A percentile compares a stretch with the other conserved stretches of the same genome.
Conservation (phyloP, 1,139 yeast genomes). For the Lodderomyces jiufengensis region DNA sequence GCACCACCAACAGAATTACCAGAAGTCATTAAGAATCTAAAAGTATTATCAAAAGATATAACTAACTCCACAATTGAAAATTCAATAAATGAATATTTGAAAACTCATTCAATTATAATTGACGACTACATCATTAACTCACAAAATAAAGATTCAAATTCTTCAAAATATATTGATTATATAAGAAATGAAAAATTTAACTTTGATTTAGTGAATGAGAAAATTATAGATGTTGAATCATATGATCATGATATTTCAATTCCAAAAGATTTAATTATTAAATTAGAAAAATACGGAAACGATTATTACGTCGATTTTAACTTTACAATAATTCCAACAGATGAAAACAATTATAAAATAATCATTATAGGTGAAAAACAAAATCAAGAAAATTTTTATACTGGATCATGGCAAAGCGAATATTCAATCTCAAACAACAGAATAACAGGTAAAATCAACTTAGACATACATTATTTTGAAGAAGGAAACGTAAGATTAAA, state of each 20-base stretch:
- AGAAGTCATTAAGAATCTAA: constrained; percentile 27
- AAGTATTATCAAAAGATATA: constrained; percentile 3
- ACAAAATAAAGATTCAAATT: constrained; percentile 28
- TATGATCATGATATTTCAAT: constrained; percentile 22
- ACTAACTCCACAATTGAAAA: constrained; percentile 21
- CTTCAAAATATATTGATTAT: constrained; percentile 39
- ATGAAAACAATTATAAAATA: constrained; percentile 25
- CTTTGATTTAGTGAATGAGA: constrained; percentile 51
- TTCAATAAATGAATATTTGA: constrained; percentile 29
- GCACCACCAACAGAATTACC: constrained; percentile 44
- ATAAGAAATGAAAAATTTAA: constrained; percentile 49
- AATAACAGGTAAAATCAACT: constrained; percentile 51
- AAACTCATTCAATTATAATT: constrained; percentile 14
- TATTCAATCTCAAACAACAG: constrained; percentile 44
- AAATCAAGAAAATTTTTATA: constrained; percentile 78
- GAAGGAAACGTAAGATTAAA: constrained; percentile 90
- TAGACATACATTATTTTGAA: constrained; percentile 89
- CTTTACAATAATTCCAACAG: constrained; percentile 38
- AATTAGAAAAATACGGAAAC: constrained; percentile 38
- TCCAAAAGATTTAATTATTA: constrained; percentile 27
- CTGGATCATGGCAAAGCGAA: constrained; percentile 82
- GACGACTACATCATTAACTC: constrained; percentile 34
- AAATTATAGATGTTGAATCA: constrained; percentile 51
- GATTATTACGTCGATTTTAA: constrained; percentile 51
- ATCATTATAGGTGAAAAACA: constrained; percentile 69